Conservation (phyloP, 169 alveolate species). For the Eimeria maxima region DNA sequence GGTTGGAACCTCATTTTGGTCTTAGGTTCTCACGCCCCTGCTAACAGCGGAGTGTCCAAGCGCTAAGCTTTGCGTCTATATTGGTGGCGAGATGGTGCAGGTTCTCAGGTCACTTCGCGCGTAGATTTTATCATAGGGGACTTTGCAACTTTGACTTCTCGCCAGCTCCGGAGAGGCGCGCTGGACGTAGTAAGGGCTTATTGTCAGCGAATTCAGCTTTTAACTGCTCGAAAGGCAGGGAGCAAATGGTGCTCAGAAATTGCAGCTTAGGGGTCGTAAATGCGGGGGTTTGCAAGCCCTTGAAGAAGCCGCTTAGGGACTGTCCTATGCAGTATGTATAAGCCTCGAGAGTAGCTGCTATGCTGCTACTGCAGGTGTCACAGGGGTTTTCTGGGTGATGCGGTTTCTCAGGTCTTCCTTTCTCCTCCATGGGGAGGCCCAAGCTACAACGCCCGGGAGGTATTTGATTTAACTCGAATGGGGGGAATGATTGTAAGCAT, state of each 20-base stretch:
- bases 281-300: background rate
- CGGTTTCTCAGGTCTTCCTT: conserved; percentile 58
- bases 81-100: conserved; percentile 1
- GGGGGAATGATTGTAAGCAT: conserved; percentile 60
- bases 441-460: conserved; percentile 63
- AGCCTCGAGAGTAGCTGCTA: background rate
- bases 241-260: background rate
- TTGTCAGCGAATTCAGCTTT: background rate
- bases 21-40: background rate
- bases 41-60: background rate
- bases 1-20: background rate
- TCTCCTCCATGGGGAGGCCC: conserved; percentile 84
- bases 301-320: background rate
- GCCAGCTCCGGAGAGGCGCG: conserved; percentile 71
- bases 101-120: conserved; percentile 28
- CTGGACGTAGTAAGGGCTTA: conserved; percentile 61
- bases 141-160: conserved; percentile 71
- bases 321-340: background rate
- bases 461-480: conserved; percentile 52
- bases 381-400: background rate
- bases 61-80: background rate
- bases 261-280: background rate
- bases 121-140: conserved; percentile 76
- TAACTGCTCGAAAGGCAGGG: background rate
- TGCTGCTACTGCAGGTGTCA: background rate